Evolutionary conservation across 1,284 basidiomycete genomes (phyloP), one percentile per base, ranked within the genome.

Genomic region (Omphalotus olearius): DNA sequence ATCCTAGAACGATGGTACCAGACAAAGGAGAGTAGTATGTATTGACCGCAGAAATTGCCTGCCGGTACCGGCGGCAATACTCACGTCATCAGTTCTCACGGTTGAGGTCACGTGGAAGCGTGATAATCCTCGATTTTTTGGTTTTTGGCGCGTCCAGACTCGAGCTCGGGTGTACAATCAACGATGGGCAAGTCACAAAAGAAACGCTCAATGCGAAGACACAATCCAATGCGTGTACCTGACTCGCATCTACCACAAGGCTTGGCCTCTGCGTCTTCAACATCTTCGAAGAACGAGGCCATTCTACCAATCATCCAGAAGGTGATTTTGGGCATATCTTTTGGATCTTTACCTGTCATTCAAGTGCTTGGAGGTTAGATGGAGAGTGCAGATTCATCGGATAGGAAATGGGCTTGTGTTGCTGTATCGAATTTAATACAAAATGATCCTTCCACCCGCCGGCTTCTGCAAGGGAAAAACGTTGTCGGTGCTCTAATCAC

Each of bases 351-450:
- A 33, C 7, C 30, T 10, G 30, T 13, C 7, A 33, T 33, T 33
- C 55, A 52, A 56, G 20, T 47, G 52, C 47, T 51, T 57, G 14
- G 45, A 45, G 40, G 42, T 37, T 63, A 91, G 88, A 81, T 92
- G 74, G 80, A 82, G 59, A 83, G 87, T 53, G 61, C 82, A 5
- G 91, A 94, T 58, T 74, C 79, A 9, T 69, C 78, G 2, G 93
- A 96, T 61, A 79, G 93, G 47, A 90, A 90, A 63, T 95, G 92
- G 93, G 91, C 93, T 4, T 95, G 93, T 64, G 91, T 93, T 26
- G 92, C 93, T 0, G 87, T 94, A 18, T 91, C 88, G 13, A 94
- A 91, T 65, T 72, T 96, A 52, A 93, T 95, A 54, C 88, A 93
- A 64, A 77, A 77, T 58, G 91, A 94, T 65, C 86, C 92, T 17